Evolutionary conservation across 202 grass and related monocot species (phyloP).

Genomic region (Hordeum pubiflorum): DNA sequence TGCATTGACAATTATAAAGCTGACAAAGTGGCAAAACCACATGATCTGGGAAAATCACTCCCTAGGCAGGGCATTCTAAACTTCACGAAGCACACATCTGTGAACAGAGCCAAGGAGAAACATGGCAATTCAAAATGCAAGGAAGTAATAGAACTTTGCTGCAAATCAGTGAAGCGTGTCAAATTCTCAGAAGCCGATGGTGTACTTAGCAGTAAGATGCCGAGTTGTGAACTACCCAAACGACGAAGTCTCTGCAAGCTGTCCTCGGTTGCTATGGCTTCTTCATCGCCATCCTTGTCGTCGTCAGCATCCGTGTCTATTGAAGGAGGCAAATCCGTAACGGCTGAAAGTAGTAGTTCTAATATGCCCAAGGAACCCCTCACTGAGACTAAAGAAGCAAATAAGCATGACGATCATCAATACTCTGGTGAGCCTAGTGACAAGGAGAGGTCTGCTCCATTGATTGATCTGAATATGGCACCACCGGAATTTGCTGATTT

Average conservation of each 20-base stretch:
- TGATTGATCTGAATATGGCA: slow-evolving; percentile 50
- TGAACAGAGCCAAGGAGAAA: slow-evolving; percentile 45
- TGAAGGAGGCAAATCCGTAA: slow-evolving; percentile 1
- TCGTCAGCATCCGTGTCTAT: too few species aligned
- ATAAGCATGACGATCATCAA: slow-evolving; percentile 7
- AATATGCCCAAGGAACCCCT: slow-evolving; percentile 11
- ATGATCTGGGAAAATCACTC: slow-evolving; percentile 17
- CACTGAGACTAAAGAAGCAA: neutral
- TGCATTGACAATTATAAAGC: slow-evolving; percentile 11
- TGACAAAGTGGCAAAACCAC: slow-evolving; percentile 16
- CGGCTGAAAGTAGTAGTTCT: neutral
- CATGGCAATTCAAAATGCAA: slow-evolving; percentile 11
- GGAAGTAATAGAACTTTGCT: slow-evolving; percentile 37
- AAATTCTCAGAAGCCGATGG: slow-evolving; percentile 36
- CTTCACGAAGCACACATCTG: slow-evolving; percentile 33
- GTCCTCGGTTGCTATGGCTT: slow-evolving; percentile 41
- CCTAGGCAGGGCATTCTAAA: slow-evolving; percentile 47
- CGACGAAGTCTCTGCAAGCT: slow-evolving; percentile 31
- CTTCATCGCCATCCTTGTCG: neutral
- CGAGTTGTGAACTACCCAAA: slow-evolving; percentile 25
- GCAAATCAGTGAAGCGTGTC: slow-evolving; percentile 41
- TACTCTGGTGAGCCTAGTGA: slow-evolving; percentile 7
- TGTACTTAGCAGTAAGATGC: slow-evolving; percentile 22
- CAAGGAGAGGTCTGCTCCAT: slow-evolving; percentile 6
- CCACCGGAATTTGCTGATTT: slow-evolving; percentile 31